Evolutionary conservation across 129 eudicot genomes (phyloP), one percentile per base, ranked within the genome.

Genomic region (Rutidosis leptorrhynchoides): DNA sequence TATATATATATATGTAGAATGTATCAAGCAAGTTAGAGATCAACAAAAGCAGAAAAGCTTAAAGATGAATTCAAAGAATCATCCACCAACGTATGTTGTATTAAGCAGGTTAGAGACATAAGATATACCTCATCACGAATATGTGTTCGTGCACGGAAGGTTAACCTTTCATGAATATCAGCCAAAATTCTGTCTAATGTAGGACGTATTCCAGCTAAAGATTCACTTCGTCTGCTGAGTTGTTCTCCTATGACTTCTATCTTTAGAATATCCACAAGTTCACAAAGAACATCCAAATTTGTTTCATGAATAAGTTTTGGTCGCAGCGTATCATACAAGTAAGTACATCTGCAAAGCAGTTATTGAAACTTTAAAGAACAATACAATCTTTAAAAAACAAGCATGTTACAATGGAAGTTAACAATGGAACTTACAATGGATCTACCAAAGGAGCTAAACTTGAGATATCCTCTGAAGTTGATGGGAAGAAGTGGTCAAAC

Each of bases 251-350:
- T 81, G 58, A 93, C 96, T 82, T 93, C 99, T 62, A 89, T 81
- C 81, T 89, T 93, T 17, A 93, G 99, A 78, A 93, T 90, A 67
- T 93, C 89, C 81, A 93, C 95, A 75, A 93, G 99, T 82, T 93
- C 99, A 80, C 99, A 93, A 29, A 93, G 96, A 74, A 83, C 68
- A 75, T 93, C 99, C 56, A 93, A 83, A 79, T 82, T 93, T 58
- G 90, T 80, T 78, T 93, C 99, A 78, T 93, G 99, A 58, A 93
- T 86, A 60, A 93, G 85, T 61, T 80, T 88, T 51, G 99, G 96
- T 51, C 99, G 89, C 55, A 93, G 63, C 0, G 95, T 93, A 72
- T 93, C 99, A 74, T 93, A 89, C 82, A 93, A 80, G 80, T 65
- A 80, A 21, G 95, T 93, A 74, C 88, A 89, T 79, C 99, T 93